Evolutionary conservation across 2,329 filamentous ascomycete genomes (phyloP), one percentile per base, ranked within the genome.

Genomic region (Arthrobotrys musiformis): DNA sequence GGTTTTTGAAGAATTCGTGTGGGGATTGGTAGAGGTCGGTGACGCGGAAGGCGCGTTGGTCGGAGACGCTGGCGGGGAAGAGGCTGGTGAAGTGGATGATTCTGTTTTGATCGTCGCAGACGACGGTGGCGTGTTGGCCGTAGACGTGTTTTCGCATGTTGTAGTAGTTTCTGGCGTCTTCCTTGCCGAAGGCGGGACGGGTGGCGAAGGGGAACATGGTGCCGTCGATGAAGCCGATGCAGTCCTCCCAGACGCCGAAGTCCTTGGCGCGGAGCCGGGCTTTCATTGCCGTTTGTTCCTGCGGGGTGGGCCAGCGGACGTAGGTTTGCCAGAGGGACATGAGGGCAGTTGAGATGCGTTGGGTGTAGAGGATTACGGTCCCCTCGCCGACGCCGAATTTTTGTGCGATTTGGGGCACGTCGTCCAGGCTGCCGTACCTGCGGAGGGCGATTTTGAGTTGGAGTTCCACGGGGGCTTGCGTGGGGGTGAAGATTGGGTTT

Each of bases 181-280:
- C 54, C 33, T 58, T 58, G 2, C 54, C 54, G 7, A 58, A 58
- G n/a, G 30, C 54, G 1, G 54, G 54, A n/a, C 54, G 54, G 54
- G 54, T 58, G n/a, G 54, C 54, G 30, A 58, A 58, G 54, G 54
- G 54, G 33, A 58, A 58, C 54, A 58, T 58, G 3, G 54, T 58
- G 4, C 54, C 54, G 13, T 58, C 54, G 33, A 58, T 58, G 7
- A 58, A 58, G n/a, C 54, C 54, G 9, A 58, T 19, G 19, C 54
- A 58, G 4, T 58, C 54, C 17, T 58, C 54, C 54, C 54, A 58
- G n/a, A 58, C 54, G 1, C 30, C 54, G 19, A 58, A 58, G 33
- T 58, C 54, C 33, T 58, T 58, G 2, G 33, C 30, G 15, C 54
- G 22, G 1, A 58, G 19, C 7, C 54, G 33, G 15, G 54, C 54